Conservation (phyloP, 179 eudicot genomes). For the Nepenthes alata region DNA sequence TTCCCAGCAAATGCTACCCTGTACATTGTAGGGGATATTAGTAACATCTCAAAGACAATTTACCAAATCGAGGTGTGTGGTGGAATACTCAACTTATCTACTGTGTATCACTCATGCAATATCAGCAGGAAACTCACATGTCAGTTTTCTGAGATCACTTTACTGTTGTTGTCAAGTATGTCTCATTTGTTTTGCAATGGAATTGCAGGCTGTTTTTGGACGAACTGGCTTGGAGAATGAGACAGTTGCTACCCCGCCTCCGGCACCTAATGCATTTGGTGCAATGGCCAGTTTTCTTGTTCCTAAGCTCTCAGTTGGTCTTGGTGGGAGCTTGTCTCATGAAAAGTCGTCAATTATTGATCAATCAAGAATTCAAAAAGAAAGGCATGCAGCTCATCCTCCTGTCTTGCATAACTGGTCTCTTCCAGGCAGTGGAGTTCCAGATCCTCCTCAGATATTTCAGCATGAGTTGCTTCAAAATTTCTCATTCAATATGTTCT, state of each 20-base stretch:
- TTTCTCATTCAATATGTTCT: constrained; percentile 91
- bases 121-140: not conserved
- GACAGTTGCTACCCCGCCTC: constrained; percentile 39
- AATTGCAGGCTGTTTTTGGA: constrained; percentile 67
- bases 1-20: constrained; percentile 98
- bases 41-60: constrained; percentile 65
- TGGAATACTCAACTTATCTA: not conserved
- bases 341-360: constrained; percentile 54
- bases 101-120: not conserved
- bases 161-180: not conserved
- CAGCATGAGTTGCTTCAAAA: constrained; percentile 97
- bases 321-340: constrained; percentile 49
- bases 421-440: constrained; percentile 42
- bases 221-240: constrained; percentile 58
- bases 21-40: constrained; percentile 92
- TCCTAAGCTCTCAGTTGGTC: constrained; percentile 80
- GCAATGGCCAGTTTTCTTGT: constrained; percentile 95
- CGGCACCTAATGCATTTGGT: constrained; percentile 73
- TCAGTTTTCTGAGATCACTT: not conserved
- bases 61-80: constrained; percentile 79
- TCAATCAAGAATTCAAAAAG: constrained; percentile 55
- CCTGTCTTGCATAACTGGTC: constrained; percentile 96
- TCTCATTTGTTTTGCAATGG: constrained; percentile 7
- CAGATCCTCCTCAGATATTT: constrained; percentile 82
- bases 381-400: constrained; percentile 93